Percentiles rank a stretch among this genome's conserved stretches.
Conservation (phyloP, 2,329 filamentous ascomycete species). For the Colletotrichum simmondsii region DNA sequence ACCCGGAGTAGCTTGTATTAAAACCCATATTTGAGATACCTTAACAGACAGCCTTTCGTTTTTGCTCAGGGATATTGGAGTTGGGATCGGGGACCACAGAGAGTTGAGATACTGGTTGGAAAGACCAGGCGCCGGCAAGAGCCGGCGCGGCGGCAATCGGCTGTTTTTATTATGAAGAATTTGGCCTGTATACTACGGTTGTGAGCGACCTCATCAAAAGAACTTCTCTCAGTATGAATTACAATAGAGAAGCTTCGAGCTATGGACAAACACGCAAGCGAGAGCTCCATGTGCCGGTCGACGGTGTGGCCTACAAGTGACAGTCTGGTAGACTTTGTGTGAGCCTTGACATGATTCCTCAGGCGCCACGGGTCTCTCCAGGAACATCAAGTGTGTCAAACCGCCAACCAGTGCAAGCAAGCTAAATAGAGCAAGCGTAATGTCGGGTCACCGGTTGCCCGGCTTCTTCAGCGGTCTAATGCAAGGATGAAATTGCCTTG, state of each 20-base stretch:
- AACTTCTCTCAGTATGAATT: constrained; percentile 7
- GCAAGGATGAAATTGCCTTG: no score
- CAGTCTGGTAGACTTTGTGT: no score
- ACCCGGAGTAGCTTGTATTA: constrained; percentile 27
- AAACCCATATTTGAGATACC: constrained; percentile 35
- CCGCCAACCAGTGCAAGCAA: no score
- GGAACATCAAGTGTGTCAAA: no score
- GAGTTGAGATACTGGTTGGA: constrained; percentile 10
- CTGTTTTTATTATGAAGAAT: not conserved
- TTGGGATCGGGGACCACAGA: constrained; percentile 16
- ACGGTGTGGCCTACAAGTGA: no score
- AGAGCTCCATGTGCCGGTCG: no score
- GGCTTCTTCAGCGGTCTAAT: no score
- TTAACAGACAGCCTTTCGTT: constrained; percentile 31
- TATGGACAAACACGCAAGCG: not conserved
- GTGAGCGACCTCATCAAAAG: not conserved
- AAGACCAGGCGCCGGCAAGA: not conserved
- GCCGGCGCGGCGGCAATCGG: not conserved
- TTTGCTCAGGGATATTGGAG: constrained; percentile 33
- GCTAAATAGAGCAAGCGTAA: no score
- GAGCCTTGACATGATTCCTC: no score
- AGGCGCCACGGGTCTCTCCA: no score
- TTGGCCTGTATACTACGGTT: constrained; percentile 18
- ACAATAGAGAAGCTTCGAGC: not conserved
- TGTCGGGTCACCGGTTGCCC: no score